Evolutionary conservation across 2,329 filamentous ascomycete genomes (phyloP).

Genomic region (Westerdykella ornata): DNA sequence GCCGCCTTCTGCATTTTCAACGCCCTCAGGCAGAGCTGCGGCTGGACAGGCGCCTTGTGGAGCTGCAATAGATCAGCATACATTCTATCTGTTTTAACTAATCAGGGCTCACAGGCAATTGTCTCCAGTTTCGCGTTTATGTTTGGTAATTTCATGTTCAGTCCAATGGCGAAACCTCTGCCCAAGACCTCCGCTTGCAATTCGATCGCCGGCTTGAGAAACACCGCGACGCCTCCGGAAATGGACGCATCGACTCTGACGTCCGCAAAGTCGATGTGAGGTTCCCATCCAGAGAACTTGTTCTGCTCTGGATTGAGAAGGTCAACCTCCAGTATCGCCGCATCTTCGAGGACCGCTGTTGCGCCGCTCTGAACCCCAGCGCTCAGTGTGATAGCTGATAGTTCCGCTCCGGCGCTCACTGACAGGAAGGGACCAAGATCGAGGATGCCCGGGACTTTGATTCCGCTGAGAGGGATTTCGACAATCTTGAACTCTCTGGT

Average conservation of each 20-base stretch:
- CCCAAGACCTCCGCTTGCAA: slow-evolving; percentile 11
- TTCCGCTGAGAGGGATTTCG: slow-evolving; percentile 11
- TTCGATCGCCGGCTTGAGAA: slow-evolving; percentile 11
- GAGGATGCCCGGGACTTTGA: slow-evolving; percentile 16
- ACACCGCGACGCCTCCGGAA: slow-evolving; percentile 9
- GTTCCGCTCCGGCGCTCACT: slow-evolving; percentile 11
- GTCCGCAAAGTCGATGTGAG: slow-evolving; percentile 8
- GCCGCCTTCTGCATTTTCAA: slow-evolving; percentile 8
- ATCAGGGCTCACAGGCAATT: slow-evolving; percentile 7
- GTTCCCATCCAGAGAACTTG: slow-evolving; percentile 15
- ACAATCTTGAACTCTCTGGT: slow-evolving; percentile 11
- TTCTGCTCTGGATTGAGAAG: slow-evolving; percentile 13
- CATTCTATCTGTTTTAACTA: background rate
- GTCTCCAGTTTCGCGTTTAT: slow-evolving; percentile 11
- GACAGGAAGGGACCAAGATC: slow-evolving; percentile 17
- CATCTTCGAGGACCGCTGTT: slow-evolving; percentile 10
- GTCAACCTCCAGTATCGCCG: slow-evolving; percentile 13
- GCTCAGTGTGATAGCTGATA: slow-evolving; percentile 8
- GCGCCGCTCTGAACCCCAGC: slow-evolving; percentile 9
- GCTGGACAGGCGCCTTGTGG: slow-evolving; percentile 10
- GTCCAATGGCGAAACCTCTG: slow-evolving; percentile 11
- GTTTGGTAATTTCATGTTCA: slow-evolving; percentile 13
- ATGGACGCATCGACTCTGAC: slow-evolving; percentile 12
- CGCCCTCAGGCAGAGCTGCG: background rate
- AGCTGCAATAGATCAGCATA: slow-evolving; percentile 7